Evolutionary conservation across 2,329 filamentous ascomycete genomes (phyloP), one percentile per base, ranked within the genome.

Genomic region (Aspergillus versicolor): DNA sequence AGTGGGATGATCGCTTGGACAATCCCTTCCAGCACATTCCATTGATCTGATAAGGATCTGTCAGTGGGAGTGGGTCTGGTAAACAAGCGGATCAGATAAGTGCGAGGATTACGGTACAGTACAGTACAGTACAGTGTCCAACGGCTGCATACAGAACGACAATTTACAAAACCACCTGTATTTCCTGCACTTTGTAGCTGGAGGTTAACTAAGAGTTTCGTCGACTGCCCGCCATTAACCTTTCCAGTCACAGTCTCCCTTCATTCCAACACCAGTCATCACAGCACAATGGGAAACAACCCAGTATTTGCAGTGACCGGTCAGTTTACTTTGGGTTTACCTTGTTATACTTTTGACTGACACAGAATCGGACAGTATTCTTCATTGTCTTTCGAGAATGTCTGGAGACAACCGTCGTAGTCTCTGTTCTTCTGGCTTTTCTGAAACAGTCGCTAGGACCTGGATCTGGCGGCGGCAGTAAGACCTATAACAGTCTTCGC

Each of bases 331-430:
- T 30, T 13, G 37, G 13, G n/a, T 21, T 5, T n/a, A 44, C 4
- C 15, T 34, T 9, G 24, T 40, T n/a, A 19, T 7, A 8, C 7
- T 19, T 15, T n/a, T n/a, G 5, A 9, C 19, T 47, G 24, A 34
- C 19, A 12, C 12, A 11, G 19, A 5, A 42, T 27, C 7, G 13
- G 22, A 21, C 54, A 81, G 85, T 96, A 54, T 96, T 96, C 79
- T 92, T 96, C 78, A 90, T 96, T 72, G 87, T 90, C 76, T 94
- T 96, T 72, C 87, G 92, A 69, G 92, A 96, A 77, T 86, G 86
- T 42, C 79, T 96, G 47, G 91, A 96, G 79, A 89, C 88, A 1
- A 87, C 84, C 67, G 91, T 96, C 69, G 90, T 96, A 65, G 86
- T 95, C 61, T 93, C 91, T 0, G 88, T 96, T n/a, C 80, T 96